A percentile compares a stretch with the other conserved stretches of the same genome.
Conservation (phyloP, 2,329 filamentous ascomycete genomes). For the Drechslerella coelobrocha region DNA sequence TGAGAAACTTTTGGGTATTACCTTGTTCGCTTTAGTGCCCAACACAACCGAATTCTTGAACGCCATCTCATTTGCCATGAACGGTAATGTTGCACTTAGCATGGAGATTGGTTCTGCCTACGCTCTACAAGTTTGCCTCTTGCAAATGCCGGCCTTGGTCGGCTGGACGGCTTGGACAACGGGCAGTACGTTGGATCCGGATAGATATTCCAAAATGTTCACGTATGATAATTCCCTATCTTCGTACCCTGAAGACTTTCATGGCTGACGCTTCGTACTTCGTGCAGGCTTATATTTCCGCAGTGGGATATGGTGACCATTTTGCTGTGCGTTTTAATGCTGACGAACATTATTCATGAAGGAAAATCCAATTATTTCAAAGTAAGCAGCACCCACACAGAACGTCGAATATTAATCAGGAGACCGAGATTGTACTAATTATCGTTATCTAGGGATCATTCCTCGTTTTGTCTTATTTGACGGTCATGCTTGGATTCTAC, state of each 20-base stretch:
- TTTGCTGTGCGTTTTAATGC: constrained; percentile 91
- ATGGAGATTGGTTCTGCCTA: constrained; percentile 99
- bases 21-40: constrained; percentile 92
- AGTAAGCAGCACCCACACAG: constrained; percentile 51
- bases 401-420: neutral
- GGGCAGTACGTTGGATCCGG: constrained; percentile 63
- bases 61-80: constrained; percentile 99
- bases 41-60: constrained; percentile 99
- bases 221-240: constrained; percentile 26
- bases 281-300: constrained; percentile 79
- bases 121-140: constrained; percentile 89
- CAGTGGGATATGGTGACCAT: constrained; percentile 99
- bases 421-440: constrained; percentile 6
- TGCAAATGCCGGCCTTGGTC: constrained; percentile 92
- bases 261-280: constrained; percentile 47
- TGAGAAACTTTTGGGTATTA: constrained; percentile 96
- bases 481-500: constrained; percentile 90
- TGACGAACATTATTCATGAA: constrained; percentile 97
- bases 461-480: constrained; percentile 87
- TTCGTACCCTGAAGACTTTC: neutral
- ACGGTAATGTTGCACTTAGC: constrained; percentile 95
- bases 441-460: constrained; percentile 74
- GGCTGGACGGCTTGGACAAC: constrained; percentile 83
- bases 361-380: constrained; percentile 99
- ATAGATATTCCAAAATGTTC: constrained; percentile 71